Evolutionary conservation across 75 land plant species (phyloP).

Genomic region (Picea glauca): DNA sequence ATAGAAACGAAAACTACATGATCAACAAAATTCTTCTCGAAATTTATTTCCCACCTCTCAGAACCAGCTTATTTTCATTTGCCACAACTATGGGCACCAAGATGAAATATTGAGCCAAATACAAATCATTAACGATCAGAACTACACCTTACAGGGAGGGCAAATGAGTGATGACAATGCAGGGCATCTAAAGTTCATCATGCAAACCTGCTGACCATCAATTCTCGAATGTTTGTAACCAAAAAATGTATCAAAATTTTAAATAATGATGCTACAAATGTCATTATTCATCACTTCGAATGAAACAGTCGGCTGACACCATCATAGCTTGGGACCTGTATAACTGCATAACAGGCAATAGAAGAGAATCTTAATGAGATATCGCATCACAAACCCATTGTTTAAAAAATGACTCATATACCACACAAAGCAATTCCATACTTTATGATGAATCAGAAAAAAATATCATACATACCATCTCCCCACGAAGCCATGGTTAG

Average conservation of each 20-base stretch:
- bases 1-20: background rate
- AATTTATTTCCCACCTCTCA: background rate
- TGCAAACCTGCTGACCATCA: background rate
- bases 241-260: background rate
- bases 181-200: background rate
- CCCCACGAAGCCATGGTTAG: constrained; percentile 96
- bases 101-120: background rate
- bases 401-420: background rate
- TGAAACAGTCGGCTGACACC: constrained; percentile 49
- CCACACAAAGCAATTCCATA: background rate
- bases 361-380: constrained; percentile 2
- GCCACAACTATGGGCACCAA: background rate
- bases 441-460: background rate
- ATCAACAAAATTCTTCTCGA: background rate
- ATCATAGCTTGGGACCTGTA: constrained; percentile 69
- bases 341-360: constrained; percentile 34
- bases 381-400: background rate
- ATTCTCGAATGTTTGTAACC: background rate
- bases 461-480: constrained; percentile 46
- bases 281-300: constrained; percentile 16
- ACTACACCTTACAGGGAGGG: background rate
- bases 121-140: background rate
- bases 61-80: background rate
- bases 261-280: background rate
- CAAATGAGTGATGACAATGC: background rate